Percentiles rank a stretch among this genome's conserved stretches.
Evolutionary conservation across 202 grass and related monocot species (phyloP).

Genomic region (Elaeis oleifera): DNA sequence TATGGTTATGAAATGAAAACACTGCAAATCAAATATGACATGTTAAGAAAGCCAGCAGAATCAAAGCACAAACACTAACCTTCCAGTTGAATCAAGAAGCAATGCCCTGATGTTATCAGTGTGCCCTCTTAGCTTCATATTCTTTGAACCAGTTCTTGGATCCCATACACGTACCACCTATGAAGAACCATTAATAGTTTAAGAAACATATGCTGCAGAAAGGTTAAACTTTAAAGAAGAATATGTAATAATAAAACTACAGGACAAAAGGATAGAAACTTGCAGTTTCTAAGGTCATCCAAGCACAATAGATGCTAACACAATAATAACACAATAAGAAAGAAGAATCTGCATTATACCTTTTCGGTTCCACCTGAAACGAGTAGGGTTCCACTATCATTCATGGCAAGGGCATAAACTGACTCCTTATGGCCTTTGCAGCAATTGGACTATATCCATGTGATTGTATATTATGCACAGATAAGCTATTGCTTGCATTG

Average conservation of each 20-base stretch:
- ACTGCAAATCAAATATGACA: too few relatives aligned
- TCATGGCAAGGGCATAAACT: constrained; percentile 97
- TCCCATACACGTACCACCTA: constrained; percentile 93
- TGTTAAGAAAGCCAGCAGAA: too few relatives aligned
- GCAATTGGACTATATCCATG: constrained; percentile 68
- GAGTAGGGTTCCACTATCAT: constrained; percentile 69
- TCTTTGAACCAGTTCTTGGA: constrained; percentile 75
- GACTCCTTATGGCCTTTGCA: constrained; percentile 91
- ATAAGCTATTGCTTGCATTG: constrained; percentile 32
- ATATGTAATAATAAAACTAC: constrained; percentile 5
- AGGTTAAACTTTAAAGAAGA: not conserved
- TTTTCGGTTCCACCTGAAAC: constrained; percentile 98
- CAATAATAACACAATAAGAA: too few relatives aligned
- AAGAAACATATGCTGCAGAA: not conserved
- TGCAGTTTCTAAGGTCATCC: too few relatives aligned
- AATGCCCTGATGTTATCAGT: constrained; percentile 90
- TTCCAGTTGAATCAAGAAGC: constrained; percentile 87
- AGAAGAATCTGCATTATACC: constrained; percentile 34
- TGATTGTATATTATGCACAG: constrained; percentile 26
- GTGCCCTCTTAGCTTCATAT: constrained; percentile 90
- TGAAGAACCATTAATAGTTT: constrained; percentile 17
- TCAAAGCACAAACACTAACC: constrained; percentile 32
- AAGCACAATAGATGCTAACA: too few relatives aligned
- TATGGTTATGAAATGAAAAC: too few relatives aligned
- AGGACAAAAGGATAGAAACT: constrained; percentile 5